phyloP scores from a whole-genome alignment of 1,139 yeast species.

The Nakaseomyces bracarensis region DNA sequence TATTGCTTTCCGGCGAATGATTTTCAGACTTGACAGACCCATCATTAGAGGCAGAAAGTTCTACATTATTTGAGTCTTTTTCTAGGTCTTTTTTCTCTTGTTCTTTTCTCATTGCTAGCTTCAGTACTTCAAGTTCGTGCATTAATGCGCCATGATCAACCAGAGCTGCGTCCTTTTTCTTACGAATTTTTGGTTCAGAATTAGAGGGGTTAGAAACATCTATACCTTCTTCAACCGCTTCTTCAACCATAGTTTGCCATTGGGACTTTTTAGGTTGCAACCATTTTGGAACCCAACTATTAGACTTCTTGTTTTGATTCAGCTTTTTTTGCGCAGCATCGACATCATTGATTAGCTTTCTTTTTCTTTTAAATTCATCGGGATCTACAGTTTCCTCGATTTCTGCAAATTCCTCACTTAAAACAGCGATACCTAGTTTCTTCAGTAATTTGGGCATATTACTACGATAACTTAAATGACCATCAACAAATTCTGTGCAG shows the following conservation, averaged over 20 bases:
- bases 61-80: conserved; percentile 3
- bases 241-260: conserved; percentile 81
- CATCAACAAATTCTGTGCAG: conserved; percentile 79
- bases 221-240: conserved; percentile 24
- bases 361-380: conserved; percentile 69
- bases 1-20: not conserved
- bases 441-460: conserved; percentile 78
- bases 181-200: conserved; percentile 8
- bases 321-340: conserved; percentile 71
- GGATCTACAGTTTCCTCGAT: conserved; percentile 89
- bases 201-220: conserved; percentile 11
- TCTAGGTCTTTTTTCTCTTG: conserved; percentile 9
- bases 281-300: conserved; percentile 52
- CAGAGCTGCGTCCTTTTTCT: conserved; percentile 20
- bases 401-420: conserved; percentile 87
- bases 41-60: too few species aligned
- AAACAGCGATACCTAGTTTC: conserved; percentile 66
- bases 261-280: conserved; percentile 54
- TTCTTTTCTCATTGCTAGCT: conserved; percentile 22
- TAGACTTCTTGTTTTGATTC: conserved; percentile 37
- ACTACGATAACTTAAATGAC: conserved; percentile 94
- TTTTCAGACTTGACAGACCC: too few species aligned
- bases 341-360: conserved; percentile 72
- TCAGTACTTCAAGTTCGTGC: conserved; percentile 23
- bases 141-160: conserved; percentile 28